phyloP scores from a whole-genome alignment of 768 basidiomycete genomes.

The Termitomyces heimii region DNA sequence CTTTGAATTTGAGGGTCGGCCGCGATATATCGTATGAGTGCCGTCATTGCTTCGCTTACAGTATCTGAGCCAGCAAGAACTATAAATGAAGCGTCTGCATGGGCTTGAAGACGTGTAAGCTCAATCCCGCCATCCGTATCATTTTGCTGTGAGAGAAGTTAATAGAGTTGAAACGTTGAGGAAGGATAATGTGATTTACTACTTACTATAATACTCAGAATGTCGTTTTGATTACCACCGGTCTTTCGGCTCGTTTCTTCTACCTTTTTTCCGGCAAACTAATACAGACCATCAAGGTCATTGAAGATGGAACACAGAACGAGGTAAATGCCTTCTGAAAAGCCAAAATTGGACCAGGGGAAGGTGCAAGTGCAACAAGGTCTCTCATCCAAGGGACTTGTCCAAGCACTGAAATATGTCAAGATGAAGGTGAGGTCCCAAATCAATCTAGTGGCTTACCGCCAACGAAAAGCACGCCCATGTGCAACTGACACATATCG shows the following conservation, averaged over 20 bases:
- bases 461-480: slow-evolving; percentile 15
- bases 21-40: slow-evolving; percentile 12
- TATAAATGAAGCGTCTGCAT: slow-evolving; percentile 16
- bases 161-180: not conserved
- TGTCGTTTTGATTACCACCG: slow-evolving; percentile 7
- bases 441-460: slow-evolving; percentile 2
- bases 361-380: slow-evolving; percentile 12
- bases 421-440: not conserved
- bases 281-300: not conserved
- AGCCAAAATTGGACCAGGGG: slow-evolving; percentile 14
- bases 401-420: slow-evolving; percentile 12
- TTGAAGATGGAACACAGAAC: not conserved
- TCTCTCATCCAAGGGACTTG: slow-evolving; percentile 18
- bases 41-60: slow-evolving; percentile 9
- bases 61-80: slow-evolving; percentile 18
- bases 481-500: slow-evolving; percentile 7
- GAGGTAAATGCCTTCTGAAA: slow-evolving; percentile 13
- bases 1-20: slow-evolving; percentile 1
- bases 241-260: slow-evolving; percentile 9
- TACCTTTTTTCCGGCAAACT: slow-evolving; percentile 15
- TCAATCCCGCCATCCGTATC: not conserved
- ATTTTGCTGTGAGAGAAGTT: slow-evolving; percentile 14
- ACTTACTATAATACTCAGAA: slow-evolving; percentile 18
- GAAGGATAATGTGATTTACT: not conserved
- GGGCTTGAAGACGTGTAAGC: slow-evolving; percentile 12